Base-by-base conservation (phyloP, 441 rosid genomes). In the Melastoma candidum region DNA sequence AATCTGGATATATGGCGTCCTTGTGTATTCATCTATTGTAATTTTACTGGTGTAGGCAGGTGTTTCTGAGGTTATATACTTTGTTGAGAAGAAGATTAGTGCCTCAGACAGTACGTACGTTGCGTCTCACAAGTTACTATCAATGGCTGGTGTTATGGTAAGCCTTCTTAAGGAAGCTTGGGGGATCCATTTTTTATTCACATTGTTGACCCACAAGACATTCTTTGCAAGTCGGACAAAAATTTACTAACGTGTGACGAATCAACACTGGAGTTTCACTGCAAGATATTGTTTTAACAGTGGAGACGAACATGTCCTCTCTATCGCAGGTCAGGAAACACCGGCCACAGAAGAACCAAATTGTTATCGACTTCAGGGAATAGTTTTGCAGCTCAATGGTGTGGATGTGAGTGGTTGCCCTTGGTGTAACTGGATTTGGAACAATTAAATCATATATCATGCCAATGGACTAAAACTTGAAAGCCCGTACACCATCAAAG, bases 111-210 rank as follows among this genome's bases (percentile, higher is more conserved):
- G 70, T 22, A 59, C 71, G 5, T 87, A 85, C 58, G 32, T 72
- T 54, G 98, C 98, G 48, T 92, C 98, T 26, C 88, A 75, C 76
- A 87, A 76, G 69, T 87, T 92, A 59, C 69, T 92, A 63, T 71
- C 81, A 29, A 77, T 90, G 93, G 96, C 96, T 53, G 86, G 93
- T 63, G 63, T 90, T 59, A 82, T 80, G 66, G 96, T 87, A 83
- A 79, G 76, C 68, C 48, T 45, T 49, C 41, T 12, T 47, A 29
- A 29, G 36, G 36, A 29, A 29, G 36, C 36, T 29, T 29, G 3
- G 5, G 36, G 36, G 36, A 7, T 29, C 7, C 36, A 29, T 29
- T 29, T 29, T 29, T 3, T 7, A 17, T 17, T 17, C 22, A 17
- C 22, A 17, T 17, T 17, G 22, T 17, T 17, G 22, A 17, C 22